Base-by-base conservation (phyloP, 2,329 filamentous ascomycete genomes). In the Orbilia ellipsospora region DNA sequence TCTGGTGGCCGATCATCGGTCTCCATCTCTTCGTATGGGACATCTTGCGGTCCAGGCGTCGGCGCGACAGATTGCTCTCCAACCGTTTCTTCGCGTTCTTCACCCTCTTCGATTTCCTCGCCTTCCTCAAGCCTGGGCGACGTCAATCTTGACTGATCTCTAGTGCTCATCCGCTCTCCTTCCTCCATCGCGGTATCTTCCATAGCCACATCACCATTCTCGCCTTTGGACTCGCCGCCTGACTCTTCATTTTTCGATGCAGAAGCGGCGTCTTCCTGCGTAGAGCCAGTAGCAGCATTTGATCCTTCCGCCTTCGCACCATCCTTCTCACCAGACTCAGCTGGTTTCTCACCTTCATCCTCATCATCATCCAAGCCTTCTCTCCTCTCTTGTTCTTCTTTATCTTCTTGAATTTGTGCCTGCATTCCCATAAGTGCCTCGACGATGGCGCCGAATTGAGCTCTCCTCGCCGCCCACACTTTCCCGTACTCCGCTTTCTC, bases 361-460 rank as follows among this genome's bases (percentile, higher is more conserved):
- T 70, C 73, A 62, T 76, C 73, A n/a, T 76, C 73, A 45, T 76
- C 73, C 59, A 76, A 31, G 0, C 60, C 73, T 42, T 76, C 73
- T 18, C 73, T 59, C 12, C 73, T 68, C 73, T 78, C 79, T 42
- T 80, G 79, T 55, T 80, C 79, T 44, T 80, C 79, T 40, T 80
- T 80, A 65, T 80, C 79, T 52, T 80, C 79, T 48, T 79, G 79
- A 18, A 80, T 80, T 51, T 79, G 78, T 42, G 67, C 78, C 67
- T 79, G 78, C 79, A 80, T 79, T 10, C 78, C 77, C 78, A 78
- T 78, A 20, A 80, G 56, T 45, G 79, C 77, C 45, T 77, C 77
- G 18, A 80, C 79, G 64, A 80, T 79, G 59, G 78, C 77, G 1
- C 73, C 79, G 64, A 80, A 80, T 67, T 79, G 78, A 2, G 50